A percentile compares a stretch with the other conserved stretches of the same genome.
These are phyloP conservation scores for Aspergillus pseudoterreus DNA, from an alignment of 2,329 filamentous ascomycete species.

Conservation along the genomic window DNA sequence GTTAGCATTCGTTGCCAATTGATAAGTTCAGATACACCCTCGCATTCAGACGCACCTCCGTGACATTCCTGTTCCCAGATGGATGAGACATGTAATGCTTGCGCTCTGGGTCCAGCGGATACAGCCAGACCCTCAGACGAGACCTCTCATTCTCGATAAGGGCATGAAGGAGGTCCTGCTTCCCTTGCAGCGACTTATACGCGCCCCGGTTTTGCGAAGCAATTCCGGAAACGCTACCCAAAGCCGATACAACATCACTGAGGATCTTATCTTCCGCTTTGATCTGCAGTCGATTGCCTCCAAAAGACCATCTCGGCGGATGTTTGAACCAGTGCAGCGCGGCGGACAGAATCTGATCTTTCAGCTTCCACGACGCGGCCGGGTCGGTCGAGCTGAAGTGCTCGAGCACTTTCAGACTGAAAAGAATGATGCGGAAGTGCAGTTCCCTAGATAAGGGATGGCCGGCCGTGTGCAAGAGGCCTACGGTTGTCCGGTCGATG, in stretches of 20 bases:
- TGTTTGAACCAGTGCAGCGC: constrained; percentile 84
- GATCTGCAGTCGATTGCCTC: constrained; percentile 86
- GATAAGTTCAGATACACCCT: background rate
- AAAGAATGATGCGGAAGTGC: constrained; percentile 82
- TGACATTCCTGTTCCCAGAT: constrained; percentile 38
- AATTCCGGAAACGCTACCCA: constrained; percentile 63
- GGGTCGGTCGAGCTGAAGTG: constrained; percentile 63
- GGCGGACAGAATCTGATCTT: constrained; percentile 83
- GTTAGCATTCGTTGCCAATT: constrained; percentile 9
- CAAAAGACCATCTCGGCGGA: constrained; percentile 86
- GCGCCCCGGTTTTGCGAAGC: constrained; percentile 49
- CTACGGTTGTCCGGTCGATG: constrained; percentile 72
- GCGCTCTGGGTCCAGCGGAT: constrained; percentile 66
- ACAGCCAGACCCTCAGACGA: constrained; percentile 84
- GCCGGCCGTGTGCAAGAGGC: constrained; percentile 64
- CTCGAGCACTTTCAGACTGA: constrained; percentile 73
- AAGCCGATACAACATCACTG: constrained; percentile 64
- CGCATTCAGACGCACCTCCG: constrained; percentile 31
- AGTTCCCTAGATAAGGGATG: constrained; percentile 89
- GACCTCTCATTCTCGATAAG: constrained; percentile 81
- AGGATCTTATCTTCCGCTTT: constrained; percentile 88
- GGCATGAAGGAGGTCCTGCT: constrained; percentile 77
- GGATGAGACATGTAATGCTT: constrained; percentile 49
- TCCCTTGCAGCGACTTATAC: constrained; percentile 66
- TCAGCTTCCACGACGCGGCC: constrained; percentile 72